Conservation (phyloP, 176 grass and related monocot genomes). For the Saccharum spontaneum region DNA sequence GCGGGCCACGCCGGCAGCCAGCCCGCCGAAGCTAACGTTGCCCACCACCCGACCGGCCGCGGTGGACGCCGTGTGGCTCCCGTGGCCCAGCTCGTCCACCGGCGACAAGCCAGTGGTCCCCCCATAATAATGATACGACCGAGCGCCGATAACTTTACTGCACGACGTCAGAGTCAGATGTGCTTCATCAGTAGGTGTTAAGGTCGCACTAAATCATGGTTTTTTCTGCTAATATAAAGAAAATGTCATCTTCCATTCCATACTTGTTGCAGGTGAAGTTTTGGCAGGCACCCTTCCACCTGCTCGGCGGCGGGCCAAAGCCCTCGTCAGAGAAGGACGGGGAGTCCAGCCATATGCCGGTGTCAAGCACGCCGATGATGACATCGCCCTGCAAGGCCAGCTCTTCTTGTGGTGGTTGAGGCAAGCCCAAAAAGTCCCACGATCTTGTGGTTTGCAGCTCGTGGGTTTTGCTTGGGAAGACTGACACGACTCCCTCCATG, state of each 20-base stretch:
- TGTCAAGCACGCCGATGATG: conserved; percentile 46
- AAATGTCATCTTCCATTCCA: not conserved
- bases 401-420: not conserved
- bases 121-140: not conserved
- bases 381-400: conserved; percentile 34
- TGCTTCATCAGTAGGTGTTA: too few relatives aligned
- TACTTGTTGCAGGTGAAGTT: conserved; percentile 7
- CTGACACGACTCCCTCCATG: conserved; percentile 32
- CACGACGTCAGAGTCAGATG: not conserved
- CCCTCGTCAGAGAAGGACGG: conserved; percentile 41
- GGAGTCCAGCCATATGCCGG: conserved; percentile 52
- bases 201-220: too few relatives aligned
- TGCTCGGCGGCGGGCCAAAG: conserved; percentile 31
- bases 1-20: not conserved
- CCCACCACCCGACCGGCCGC: not conserved
- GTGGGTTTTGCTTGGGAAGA: conserved; percentile 37
- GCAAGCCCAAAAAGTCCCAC: conserved; percentile 52
- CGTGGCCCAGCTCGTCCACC: not conserved
- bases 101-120: not conserved
- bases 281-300: conserved; percentile 32
- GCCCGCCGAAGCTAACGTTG: not conserved
- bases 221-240: too few relatives aligned
- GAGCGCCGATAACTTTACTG: not conserved
- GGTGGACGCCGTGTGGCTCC: not conserved
- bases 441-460: conserved; percentile 48